Evolutionary conservation across 371 early-diverging fungal species (phyloP).

Genomic region (Chytridium lagenaria): DNA sequence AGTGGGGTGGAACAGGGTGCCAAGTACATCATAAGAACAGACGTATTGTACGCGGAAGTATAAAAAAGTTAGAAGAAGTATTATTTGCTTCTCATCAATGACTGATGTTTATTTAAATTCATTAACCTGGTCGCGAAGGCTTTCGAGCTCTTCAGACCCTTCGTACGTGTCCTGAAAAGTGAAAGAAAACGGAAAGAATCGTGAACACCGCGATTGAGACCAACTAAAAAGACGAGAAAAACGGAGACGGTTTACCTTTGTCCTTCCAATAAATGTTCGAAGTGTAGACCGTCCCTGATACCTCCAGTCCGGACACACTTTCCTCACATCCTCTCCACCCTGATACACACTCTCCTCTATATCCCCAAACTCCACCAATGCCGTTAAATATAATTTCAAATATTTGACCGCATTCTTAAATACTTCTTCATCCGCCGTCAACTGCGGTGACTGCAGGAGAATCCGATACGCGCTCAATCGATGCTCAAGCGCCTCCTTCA

Average conservation of each 20-base stretch:
- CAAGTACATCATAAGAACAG: conserved; percentile 65
- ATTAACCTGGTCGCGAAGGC: too few relatives aligned
- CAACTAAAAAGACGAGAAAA: background rate
- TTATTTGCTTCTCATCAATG: too few relatives aligned
- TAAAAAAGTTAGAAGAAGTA: too few relatives aligned
- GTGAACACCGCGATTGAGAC: too few relatives aligned
- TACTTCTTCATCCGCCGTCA: conserved; percentile 60
- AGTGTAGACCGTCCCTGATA: conserved; percentile 83
- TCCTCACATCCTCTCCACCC: conserved; percentile 37
- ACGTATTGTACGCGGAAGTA: conserved; percentile 54
- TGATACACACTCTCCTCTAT: conserved; percentile 30
- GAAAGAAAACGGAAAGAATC: background rate
- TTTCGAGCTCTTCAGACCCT: conserved; percentile 60
- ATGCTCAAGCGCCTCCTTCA: conserved; percentile 74
- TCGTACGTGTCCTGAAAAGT: conserved; percentile 59
- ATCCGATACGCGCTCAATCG: conserved; percentile 83
- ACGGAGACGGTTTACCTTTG: conserved; percentile 52
- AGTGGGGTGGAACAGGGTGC: conserved; percentile 56
- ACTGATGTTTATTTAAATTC: too few relatives aligned
- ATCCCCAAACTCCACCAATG: conserved; percentile 59
- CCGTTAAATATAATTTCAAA: conserved; percentile 77
- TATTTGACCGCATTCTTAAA: conserved; percentile 74
- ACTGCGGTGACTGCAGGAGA: conserved; percentile 71
- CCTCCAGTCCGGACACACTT: conserved; percentile 84
- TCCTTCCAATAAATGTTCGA: conserved; percentile 82